phyloP scores from a whole-genome alignment of 371 early-diverging fungal species.

The Zychaea mexicana region DNA sequence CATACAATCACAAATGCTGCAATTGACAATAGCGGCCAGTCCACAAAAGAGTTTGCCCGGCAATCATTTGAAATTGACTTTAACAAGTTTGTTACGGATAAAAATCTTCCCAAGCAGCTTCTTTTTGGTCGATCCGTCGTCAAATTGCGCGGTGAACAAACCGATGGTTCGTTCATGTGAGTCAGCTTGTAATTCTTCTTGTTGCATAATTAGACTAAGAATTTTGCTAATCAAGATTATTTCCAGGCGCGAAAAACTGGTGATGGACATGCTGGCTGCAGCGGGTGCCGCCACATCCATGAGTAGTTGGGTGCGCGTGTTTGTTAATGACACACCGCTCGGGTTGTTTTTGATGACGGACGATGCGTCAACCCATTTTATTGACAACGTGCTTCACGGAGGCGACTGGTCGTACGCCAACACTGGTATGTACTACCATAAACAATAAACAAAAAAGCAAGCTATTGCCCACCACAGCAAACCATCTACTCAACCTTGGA shows the following conservation, averaged over 20 bases:
- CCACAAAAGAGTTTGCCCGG: conserved; percentile 53
- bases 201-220: too few species aligned
- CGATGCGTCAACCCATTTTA: conserved; percentile 51
- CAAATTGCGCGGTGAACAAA: conserved; percentile 56
- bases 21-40: conserved; percentile 51
- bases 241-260: conserved; percentile 51
- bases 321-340: conserved; percentile 49
- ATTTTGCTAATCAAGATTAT: too few species aligned
- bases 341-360: conserved; percentile 58
- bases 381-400: conserved; percentile 40
- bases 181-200: too few species aligned
- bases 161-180: conserved; percentile 53
- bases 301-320: conserved; percentile 54
- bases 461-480: too few species aligned
- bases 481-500: too few species aligned
- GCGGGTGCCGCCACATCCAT: conserved; percentile 54
- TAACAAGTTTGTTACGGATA: conserved; percentile 29
- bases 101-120: conserved; percentile 19
- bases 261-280: conserved; percentile 48
- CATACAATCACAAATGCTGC: conserved; percentile 43
- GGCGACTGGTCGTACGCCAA: conserved; percentile 30
- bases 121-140: conserved; percentile 48
- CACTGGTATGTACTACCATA: conserved; percentile 20
- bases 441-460: not conserved
- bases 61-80: conserved; percentile 55